A percentile compares a stretch with the other conserved stretches of the same genome.
phyloP scores from a whole-genome alignment of 2,329 filamentous ascomycete species.

The Incumbomyces lentus region DNA sequence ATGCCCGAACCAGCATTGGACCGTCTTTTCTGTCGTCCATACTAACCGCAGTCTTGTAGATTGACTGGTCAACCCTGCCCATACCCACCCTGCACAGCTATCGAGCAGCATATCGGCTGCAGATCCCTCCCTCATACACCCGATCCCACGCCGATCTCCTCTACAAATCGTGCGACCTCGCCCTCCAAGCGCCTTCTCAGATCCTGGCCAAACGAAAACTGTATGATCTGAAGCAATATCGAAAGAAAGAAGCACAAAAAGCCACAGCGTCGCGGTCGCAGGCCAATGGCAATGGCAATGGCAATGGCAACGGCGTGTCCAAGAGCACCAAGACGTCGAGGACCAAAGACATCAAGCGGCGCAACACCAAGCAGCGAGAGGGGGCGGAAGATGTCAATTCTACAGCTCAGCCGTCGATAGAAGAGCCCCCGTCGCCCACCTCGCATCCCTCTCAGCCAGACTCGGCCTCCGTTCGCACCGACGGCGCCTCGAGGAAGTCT shows the following conservation, averaged over 20 bases:
- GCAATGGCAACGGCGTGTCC: too few species aligned
- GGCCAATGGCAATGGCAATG: too few species aligned
- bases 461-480: constrained; percentile 5
- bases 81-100: constrained; percentile 33
- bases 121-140: constrained; percentile 34
- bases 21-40: neutral
- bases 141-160: constrained; percentile 37
- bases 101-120: constrained; percentile 37
- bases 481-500: constrained; percentile 8
- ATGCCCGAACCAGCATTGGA: neutral
- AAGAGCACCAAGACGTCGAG: constrained; percentile 5
- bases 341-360: constrained; percentile 7
- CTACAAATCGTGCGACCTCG: constrained; percentile 34
- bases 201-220: constrained; percentile 29
- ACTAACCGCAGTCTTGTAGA: constrained; percentile 8
- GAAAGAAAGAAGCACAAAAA: constrained; percentile 9
- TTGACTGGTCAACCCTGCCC: constrained; percentile 14
- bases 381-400: constrained; percentile 3
- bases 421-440: constrained; percentile 11
- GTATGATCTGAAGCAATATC: constrained; percentile 15
- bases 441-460: constrained; percentile 7
- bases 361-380: constrained; percentile 2
- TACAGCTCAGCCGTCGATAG: constrained; percentile 8
- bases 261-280: constrained; percentile 1
- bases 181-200: constrained; percentile 34